A percentile compares a stretch with the other conserved stretches of the same genome.
These are phyloP conservation scores for Salix purpurea DNA, from an alignment of 345 rosid species.

Conservation along the genomic window DNA sequence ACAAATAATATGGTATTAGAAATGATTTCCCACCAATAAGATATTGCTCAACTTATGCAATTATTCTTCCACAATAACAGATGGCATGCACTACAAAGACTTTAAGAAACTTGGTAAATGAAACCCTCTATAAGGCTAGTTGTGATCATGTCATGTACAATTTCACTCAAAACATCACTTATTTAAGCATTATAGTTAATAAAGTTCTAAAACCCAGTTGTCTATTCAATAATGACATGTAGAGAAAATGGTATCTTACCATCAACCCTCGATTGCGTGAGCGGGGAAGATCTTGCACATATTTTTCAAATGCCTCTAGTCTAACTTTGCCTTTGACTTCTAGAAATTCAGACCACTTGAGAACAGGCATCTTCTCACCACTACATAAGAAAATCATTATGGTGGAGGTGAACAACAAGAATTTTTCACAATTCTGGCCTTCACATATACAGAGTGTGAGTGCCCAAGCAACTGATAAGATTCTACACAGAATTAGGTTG, in stretches of 20 bases:
- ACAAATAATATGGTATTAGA: background rate
- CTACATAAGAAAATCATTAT: conserved; percentile 19
- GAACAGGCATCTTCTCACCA: conserved; percentile 34
- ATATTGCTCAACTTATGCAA: background rate
- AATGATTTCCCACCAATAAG: background rate
- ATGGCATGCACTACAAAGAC: background rate
- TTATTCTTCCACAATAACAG: background rate
- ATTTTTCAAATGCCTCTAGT: conserved; percentile 34
- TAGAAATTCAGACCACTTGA: conserved; percentile 27
- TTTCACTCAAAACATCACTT: background rate
- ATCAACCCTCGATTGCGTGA: conserved; percentile 34
- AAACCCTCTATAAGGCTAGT: background rate
- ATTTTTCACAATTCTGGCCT: conserved; percentile 1
- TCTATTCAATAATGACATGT: background rate
- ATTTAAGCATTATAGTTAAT: conserved; percentile 1
- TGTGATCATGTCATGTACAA: background rate
- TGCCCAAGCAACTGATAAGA: background rate
- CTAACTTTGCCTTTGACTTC: conserved; percentile 40
- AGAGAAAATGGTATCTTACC: conserved; percentile 20
- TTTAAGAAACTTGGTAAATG: background rate
- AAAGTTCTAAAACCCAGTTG: background rate
- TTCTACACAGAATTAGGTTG: background rate
- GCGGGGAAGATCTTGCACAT: conserved; percentile 34
- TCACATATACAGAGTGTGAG: background rate
- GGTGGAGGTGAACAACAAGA: conserved; percentile 2